Base-by-base conservation (phyloP, 495 filamentous ascomycete genomes). In the Tuber aestivum region DNA sequence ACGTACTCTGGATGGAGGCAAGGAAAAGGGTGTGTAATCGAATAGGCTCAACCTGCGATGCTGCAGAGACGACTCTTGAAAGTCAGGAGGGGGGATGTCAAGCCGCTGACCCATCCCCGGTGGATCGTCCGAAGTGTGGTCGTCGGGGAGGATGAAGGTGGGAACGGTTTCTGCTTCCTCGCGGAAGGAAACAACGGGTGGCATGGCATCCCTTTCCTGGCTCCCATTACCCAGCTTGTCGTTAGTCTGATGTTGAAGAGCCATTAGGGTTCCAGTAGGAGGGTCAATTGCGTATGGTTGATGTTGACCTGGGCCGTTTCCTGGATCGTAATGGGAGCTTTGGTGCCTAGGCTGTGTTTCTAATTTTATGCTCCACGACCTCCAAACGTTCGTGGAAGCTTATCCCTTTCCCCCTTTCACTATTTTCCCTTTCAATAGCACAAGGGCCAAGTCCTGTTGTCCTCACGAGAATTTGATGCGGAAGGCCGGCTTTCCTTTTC, bases 1-100 rank as follows among this genome's bases (percentile, higher is more conserved):
- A 83, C 81, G 78, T 76, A 83, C 81, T 42, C 81, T 78, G 71
- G 78, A 78, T 65, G 81, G 78, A 9, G 81, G 78, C 48, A 83
- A 41, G 18, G 81, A 83, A 75, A 81, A 83, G 72, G 81, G 81
- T 38, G 77, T 76, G 69, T 79, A 83, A 72, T 83, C 81, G 44
- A 80, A 81, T 23, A 83, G 81, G 37, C 73, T 76, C 32, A 83
- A 74, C 72, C 77, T 76, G 48, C 79, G 74, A 38, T 83, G 70
- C 68, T 83, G 77, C 37, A 80, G 74, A 69, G 80, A 82, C 74
- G 78, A 50, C 56, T 41, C 70, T 72, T 76, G 72, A 68, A 79
- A 70, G 27, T 73, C 61, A 71, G 78, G 61, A 45, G 72, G 70
- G 72, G 65, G 45, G 65, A 70, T 68, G 32, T 73, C 76, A 32